These are phyloP conservation scores for Eutypella sp. DNA, from an alignment of 2,329 filamentous ascomycete genomes.

Conservation along the genomic window DNA sequence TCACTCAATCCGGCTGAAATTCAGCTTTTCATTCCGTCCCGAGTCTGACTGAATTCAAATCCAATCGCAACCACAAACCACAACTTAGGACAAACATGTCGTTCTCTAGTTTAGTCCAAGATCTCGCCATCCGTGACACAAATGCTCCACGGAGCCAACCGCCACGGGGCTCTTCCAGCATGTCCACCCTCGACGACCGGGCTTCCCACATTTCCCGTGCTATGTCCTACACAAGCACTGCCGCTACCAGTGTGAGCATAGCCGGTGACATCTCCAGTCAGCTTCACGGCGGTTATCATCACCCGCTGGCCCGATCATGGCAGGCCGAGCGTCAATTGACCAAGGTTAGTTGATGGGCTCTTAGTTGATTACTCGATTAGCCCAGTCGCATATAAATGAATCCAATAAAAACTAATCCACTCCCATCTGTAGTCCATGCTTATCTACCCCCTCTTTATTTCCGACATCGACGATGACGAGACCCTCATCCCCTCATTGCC, in stretches of 20 bases:
- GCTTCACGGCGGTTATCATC: conserved; percentile 76
- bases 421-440: conserved; percentile 99
- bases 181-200: conserved; percentile 55
- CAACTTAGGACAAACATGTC: conserved; percentile 45
- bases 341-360: conserved; percentile 64
- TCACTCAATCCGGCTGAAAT: too few relatives aligned
- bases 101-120: conserved; percentile 63
- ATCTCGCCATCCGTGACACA: conserved; percentile 55
- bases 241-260: conserved; percentile 65
- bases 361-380: too few relatives aligned
- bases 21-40: too few relatives aligned
- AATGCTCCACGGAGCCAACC: conserved; percentile 39
- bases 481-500: conserved; percentile 85
- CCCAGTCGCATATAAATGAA: too few relatives aligned
- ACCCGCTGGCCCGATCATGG: conserved; percentile 75
- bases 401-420: too few relatives aligned
- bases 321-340: conserved; percentile 81
- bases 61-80: too few relatives aligned
- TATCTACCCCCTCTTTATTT: conserved; percentile 95
- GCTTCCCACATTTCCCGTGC: conserved; percentile 58
- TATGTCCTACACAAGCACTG: conserved; percentile 62
- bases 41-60: too few relatives aligned
- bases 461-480: conserved; percentile 90
- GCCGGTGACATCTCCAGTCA: conserved; percentile 75
- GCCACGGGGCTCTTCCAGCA: conserved; percentile 37